Evolutionary conservation across 140 eudicot species (phyloP), one percentile per base, ranked within the genome.

Genomic region (Senecio squalidus): DNA sequence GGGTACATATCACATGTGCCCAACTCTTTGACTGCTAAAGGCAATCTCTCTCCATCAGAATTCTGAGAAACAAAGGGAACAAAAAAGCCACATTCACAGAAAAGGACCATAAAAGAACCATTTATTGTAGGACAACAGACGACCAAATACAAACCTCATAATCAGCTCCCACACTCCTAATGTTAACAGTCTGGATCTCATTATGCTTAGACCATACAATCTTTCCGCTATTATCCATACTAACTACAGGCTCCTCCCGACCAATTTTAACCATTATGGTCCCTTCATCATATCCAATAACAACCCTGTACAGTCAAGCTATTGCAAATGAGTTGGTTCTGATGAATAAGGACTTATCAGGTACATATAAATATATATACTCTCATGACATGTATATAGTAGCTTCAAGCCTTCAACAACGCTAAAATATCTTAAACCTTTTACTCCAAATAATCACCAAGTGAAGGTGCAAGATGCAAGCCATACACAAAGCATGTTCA

Each of bases 1-100:
- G 98, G 98, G 70, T 91, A 91, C 70, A 91, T 84, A 69, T 90
- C 98, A 73, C 98, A 91, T 20, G 91, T 80, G 55, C 98, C 98
- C 91, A 91, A 60, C 83, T 91, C 98, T 76, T 84, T 91, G 44
- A 91, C 98, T 22, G 94, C 91, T 78, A 91, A 73, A 44, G 94
- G 98, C 69, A 91, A 69, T 62, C 98, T 78, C 74, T 91, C 98
- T 73, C 98, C 98, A 79, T 91, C 98, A 56, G 96, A 71, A 61
- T 84, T 89, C 98, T 91, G 72, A 58, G 64, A 80, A 25, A 20
- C 28, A 75, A 62, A 15, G 5, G 13, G 25, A 55, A 1, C 46
- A 69, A 45, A 71, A 53, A 59, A 10, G 52, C 44, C 51, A 49
- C 24, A 9, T 55, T 36, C 59, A 39, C 13, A 49, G 22, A 54